These are phyloP conservation scores for Mrakia blollopis DNA, from an alignment of 768 basidiomycete species.

Conservation along the genomic window DNA sequence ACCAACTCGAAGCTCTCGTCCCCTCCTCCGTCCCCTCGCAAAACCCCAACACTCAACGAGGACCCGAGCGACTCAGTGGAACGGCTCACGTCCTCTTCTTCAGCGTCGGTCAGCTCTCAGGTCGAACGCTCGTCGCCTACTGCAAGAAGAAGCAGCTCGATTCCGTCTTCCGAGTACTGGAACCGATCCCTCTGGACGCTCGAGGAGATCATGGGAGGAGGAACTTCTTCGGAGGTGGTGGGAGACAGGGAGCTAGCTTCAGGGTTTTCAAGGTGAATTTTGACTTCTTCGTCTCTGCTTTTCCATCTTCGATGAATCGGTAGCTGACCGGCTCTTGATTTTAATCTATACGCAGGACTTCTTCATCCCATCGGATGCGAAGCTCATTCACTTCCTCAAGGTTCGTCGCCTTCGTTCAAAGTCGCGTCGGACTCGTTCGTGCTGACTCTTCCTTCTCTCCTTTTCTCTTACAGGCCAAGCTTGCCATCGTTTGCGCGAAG, in stretches of 20 bases:
- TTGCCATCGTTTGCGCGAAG: slow-evolving; percentile 86
- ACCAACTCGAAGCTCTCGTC: slow-evolving; percentile 92
- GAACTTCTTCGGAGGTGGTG: slow-evolving; percentile 52
- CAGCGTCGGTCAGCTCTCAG: slow-evolving; percentile 79
- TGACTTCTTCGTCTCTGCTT: neutral
- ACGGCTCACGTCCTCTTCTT: slow-evolving; percentile 94
- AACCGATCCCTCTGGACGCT: slow-evolving; percentile 79
- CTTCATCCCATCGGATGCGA: slow-evolving; percentile 86
- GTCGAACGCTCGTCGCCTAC: slow-evolving; percentile 76
- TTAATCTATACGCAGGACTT: slow-evolving; percentile 56
- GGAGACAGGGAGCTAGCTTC: slow-evolving; percentile 70
- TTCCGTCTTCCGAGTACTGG: slow-evolving; percentile 93
- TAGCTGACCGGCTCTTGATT: neutral
- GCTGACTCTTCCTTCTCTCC: neutral
- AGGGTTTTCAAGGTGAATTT: slow-evolving; percentile 65
- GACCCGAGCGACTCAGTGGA: slow-evolving; percentile 75
- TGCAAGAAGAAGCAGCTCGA: slow-evolving; percentile 89
- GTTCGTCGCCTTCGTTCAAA: neutral
- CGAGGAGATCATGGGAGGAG: slow-evolving; percentile 62
- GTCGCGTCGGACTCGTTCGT: neutral
- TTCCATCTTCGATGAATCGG: slow-evolving; percentile 27
- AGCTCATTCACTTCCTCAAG: slow-evolving; percentile 85
- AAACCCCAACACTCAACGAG: slow-evolving; percentile 48
- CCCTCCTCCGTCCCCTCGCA: slow-evolving; percentile 56
- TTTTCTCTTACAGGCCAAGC: slow-evolving; percentile 53